phyloP scores from a whole-genome alignment of 2,329 filamentous ascomycete species.

The Coniochaeta sp. region DNA sequence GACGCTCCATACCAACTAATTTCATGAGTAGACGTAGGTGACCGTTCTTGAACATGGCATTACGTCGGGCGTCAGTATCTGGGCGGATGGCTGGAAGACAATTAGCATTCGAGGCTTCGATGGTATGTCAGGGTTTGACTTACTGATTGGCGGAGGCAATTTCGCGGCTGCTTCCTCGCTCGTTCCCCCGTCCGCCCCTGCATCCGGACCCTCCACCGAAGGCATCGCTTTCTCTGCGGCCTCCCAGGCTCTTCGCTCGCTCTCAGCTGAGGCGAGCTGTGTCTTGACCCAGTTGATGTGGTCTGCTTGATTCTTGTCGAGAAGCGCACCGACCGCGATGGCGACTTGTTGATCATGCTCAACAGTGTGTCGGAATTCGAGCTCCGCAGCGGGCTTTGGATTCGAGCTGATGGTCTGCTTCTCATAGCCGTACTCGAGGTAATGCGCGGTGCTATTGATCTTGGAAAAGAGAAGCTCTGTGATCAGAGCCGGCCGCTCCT shows the following conservation, averaged over 20 bases:
- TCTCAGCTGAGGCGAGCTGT: slow-evolving; percentile 58
- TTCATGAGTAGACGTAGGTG: slow-evolving; percentile 80
- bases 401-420: slow-evolving; percentile 61
- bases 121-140: slow-evolving; percentile 18
- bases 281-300: slow-evolving; percentile 77
- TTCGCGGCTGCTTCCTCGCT: slow-evolving; percentile 21
- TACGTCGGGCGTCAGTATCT: slow-evolving; percentile 57
- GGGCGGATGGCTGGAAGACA: slow-evolving; percentile 46
- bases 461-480: slow-evolving; percentile 96
- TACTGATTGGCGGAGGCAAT: slow-evolving; percentile 45
- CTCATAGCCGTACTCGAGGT: slow-evolving; percentile 85
- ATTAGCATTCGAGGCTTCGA: slow-evolving; percentile 12
- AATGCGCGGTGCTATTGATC: slow-evolving; percentile 72
- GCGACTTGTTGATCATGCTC: slow-evolving; percentile 66
- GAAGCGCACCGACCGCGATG: slow-evolving; percentile 69
- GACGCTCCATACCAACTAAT: slow-evolving; percentile 61
- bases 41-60: slow-evolving; percentile 81
- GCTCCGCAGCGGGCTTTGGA: slow-evolving; percentile 65
- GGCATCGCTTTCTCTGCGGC: slow-evolving; percentile 56
- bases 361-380: slow-evolving; percentile 71
- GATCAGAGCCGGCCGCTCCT: slow-evolving; percentile 76
- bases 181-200: slow-evolving; percentile 22
- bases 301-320: slow-evolving; percentile 72
- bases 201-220: slow-evolving; percentile 24
- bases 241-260: slow-evolving; percentile 72